Base-by-base conservation (phyloP, 73 alveolate genomes). In the Symbiodinium natans region DNA sequence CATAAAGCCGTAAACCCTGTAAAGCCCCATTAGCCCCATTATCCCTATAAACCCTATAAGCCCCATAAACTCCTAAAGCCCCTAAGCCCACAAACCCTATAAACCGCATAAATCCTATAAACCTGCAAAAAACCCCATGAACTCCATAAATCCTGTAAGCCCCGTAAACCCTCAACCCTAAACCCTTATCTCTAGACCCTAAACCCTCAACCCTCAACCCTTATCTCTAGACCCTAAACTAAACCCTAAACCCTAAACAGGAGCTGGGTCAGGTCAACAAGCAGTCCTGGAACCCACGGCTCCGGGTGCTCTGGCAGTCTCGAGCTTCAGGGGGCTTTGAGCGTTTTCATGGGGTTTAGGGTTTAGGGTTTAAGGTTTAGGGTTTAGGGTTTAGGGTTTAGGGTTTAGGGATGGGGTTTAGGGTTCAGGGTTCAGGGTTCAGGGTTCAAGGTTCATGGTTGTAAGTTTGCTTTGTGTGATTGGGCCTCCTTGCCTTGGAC, bases 281-380 rank as follows among this genome's bases (percentile, higher is more conserved):
- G 77, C 97, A 90, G 77, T 90, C 97, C 27, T 90, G 97, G 97
- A 90, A 90, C 31, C 97, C 97, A 2, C 83, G 97, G 5, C 87
- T 90, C 77, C 77, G 77, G 40, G 77, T 63, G 34, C 77, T 27
- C 25, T 63, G 77, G 36, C 23, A 40, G n/a, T 17, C n/a, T 21
- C 29, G 33, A 15, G 46, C 42, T 11, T 0, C n/a, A n/a, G 82
- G 13, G 82, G 31, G 48, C 29, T 33, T 38, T n/a, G 6, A 75
- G 86, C 48, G 86, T 38, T 75, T 75, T 8, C 27, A 8, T 31
- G 31, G 86, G 86, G 86, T 75, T 75, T 33, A 15, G 86, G 48
- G 86, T 75, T 75, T 75, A 38, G 86, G 48, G 77, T 63, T 25
- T 63, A 63, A 15, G 77, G 77, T 27, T 59, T 15, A 59, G 77